Conservation (phyloP, 192 early-diverging fungal species). For the Funneliformis mosseae region DNA sequence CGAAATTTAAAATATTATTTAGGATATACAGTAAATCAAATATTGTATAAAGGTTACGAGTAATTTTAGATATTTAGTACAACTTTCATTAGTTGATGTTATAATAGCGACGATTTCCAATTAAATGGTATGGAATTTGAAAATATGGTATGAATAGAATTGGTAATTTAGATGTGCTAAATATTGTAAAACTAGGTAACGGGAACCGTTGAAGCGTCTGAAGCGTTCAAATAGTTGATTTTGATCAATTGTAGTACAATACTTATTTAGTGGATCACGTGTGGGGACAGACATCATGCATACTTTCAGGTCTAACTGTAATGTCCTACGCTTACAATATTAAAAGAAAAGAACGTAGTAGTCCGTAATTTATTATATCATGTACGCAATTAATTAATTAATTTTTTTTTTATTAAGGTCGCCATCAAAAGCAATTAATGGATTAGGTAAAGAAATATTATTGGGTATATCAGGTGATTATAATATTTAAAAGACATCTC, state of each 20-base stretch:
- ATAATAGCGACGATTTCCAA: conserved; percentile 84
- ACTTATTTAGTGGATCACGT: too few relatives aligned
- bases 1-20: conserved; percentile 97
- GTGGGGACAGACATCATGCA: too few relatives aligned
- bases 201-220: too few relatives aligned
- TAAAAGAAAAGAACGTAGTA: conserved; percentile 80
- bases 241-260: too few relatives aligned
- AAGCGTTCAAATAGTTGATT: too few relatives aligned
- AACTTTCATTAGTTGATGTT: conserved; percentile 84
- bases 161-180: conserved; percentile 96
- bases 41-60: conserved; percentile 90
- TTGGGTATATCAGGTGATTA: conserved; percentile 87
- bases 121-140: conserved; percentile 76
- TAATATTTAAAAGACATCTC: neutral
- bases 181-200: conserved; percentile 91
- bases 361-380: neutral
- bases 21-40: conserved; percentile 99
- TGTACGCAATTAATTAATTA: neutral
- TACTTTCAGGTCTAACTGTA: too few relatives aligned
- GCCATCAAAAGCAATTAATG: conserved; percentile 85
- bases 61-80: conserved; percentile 88
- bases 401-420: conserved; percentile 67
- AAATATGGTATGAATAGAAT: conserved; percentile 93
- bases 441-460: conserved; percentile 91
- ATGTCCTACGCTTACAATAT: too few relatives aligned